Conservation (phyloP, 2,329 filamentous ascomycete species). For the Stenocarpella maydis region DNA sequence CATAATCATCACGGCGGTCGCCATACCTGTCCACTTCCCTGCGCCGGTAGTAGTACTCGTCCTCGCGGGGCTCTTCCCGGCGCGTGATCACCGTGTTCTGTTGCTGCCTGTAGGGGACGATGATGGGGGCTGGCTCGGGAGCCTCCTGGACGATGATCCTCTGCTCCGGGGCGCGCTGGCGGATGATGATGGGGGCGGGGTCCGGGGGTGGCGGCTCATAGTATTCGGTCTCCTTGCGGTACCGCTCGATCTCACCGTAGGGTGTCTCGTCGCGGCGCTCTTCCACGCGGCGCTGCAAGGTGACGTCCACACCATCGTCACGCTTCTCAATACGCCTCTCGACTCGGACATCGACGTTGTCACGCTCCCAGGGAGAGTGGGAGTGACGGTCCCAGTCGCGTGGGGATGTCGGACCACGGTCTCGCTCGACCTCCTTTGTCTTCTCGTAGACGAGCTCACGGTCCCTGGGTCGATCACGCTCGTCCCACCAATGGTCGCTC, state of each 20-base stretch:
- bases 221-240: constrained; percentile 70
- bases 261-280: constrained; percentile 56
- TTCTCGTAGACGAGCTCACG: constrained; percentile 53
- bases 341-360: constrained; percentile 52
- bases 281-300: constrained; percentile 62
- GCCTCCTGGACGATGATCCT: constrained; percentile 69
- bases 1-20: constrained; percentile 45
- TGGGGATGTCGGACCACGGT: constrained; percentile 41
- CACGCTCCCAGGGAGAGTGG: constrained; percentile 44
- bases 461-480: constrained; percentile 42
- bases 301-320: constrained; percentile 58
- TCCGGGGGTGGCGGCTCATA: constrained; percentile 58
- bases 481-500: constrained; percentile 36
- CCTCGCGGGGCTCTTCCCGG: constrained; percentile 49
- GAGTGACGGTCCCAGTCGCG: constrained; percentile 47
- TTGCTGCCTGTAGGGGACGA: constrained; percentile 55
- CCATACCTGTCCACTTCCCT: constrained; percentile 53
- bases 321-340: constrained; percentile 52
- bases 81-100: constrained; percentile 46
- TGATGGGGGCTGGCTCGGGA: constrained; percentile 58
- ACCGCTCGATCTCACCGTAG: constrained; percentile 63
- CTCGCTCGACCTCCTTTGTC: constrained; percentile 51
- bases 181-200: constrained; percentile 62
- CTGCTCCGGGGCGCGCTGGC: constrained; percentile 63
- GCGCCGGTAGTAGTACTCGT: constrained; percentile 62